phyloP scores from a whole-genome alignment of 352 stramenopile species.

The Peronospora destructor region DNA sequence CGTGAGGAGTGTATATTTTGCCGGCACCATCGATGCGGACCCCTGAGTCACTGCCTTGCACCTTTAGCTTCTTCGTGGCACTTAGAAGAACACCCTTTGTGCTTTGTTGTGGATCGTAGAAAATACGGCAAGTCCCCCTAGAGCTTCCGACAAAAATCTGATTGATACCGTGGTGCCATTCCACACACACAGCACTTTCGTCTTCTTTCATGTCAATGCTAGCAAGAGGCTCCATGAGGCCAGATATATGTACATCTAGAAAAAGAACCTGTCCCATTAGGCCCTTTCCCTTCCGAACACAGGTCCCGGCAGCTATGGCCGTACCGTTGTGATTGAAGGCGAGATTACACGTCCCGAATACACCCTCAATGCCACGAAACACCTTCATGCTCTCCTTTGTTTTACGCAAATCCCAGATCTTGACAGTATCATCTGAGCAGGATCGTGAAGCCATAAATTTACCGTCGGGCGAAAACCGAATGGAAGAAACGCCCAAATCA shows the following conservation, averaged over 20 bases:
- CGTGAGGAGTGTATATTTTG: constrained; percentile 68
- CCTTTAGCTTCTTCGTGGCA: constrained; percentile 73
- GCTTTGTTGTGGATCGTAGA: constrained; percentile 68
- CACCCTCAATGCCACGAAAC: constrained; percentile 50
- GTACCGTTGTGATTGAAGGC: constrained; percentile 74
- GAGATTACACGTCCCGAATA: constrained; percentile 73
- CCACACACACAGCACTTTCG: constrained; percentile 76
- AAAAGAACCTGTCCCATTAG: constrained; percentile 57
- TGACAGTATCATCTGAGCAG: constrained; percentile 70
- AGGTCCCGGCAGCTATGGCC: constrained; percentile 58
- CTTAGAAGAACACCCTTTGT: constrained; percentile 74
- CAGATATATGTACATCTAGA: constrained; percentile 64
- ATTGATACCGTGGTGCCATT: constrained; percentile 81
- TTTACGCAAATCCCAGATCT: constrained; percentile 79
- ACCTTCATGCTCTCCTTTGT: constrained; percentile 50
- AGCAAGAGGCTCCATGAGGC: constrained; percentile 41
- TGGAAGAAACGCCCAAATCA: constrained; percentile 61
- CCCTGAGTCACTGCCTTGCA: constrained; percentile 43
- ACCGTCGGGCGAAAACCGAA: constrained; percentile 69
- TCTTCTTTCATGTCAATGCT: constrained; percentile 67
- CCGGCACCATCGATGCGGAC: constrained; percentile 66
- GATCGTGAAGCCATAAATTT: constrained; percentile 59
- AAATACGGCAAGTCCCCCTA: constrained; percentile 49
- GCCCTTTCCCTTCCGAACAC: constrained; percentile 58
- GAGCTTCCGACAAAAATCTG: constrained; percentile 76